Base-by-base conservation (phyloP, 148 eudicot species). In the Vaccinium corymbosum region DNA sequence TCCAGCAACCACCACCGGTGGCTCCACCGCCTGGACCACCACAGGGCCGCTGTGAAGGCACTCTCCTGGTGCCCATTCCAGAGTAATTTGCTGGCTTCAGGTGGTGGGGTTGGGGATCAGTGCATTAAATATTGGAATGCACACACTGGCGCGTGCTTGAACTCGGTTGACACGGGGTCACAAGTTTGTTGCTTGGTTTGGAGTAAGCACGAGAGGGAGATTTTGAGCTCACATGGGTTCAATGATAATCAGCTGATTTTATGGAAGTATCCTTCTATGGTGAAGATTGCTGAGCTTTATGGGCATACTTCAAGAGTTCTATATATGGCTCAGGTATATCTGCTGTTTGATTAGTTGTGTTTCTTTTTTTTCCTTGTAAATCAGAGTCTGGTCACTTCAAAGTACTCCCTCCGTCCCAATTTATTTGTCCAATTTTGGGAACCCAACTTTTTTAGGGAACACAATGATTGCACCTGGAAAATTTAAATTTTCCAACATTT, bases 31-130 rank as follows among this genome's bases (percentile, higher is more conserved):
- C 84, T 89, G 15, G 84, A 62, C 46, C 87, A 83, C 48, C 90
- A 89, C 61, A 88, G 81, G 2, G 86, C 89, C n/a, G 89, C 89
- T 51, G 91, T 89, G 14, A 89, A 86, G 74, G 91, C 89, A 16
- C 89, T 89, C 8, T 83, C 89, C 0, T 89, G 91, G 91, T 89
- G 89, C 83, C 91, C 91, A 10, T 87, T 86, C 62, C 90, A 87
- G 84, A 74, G 86, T 35, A 90, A 90, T 71, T 48, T 88, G 29
- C 81, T 90, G 11, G 92, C 92, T 19, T 85, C 92, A 7, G 92
- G 89, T 56, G 92, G 92, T 13, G 92, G 92, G 20, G 78, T 53
- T 3, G 90, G 88, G 14, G 92, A 90, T 77, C 56, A 86, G 20
- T 83, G 89, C 78, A 88, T 90, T 2, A 90, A 87, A 76, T 90